These are phyloP conservation scores for Tuber borchii DNA, from an alignment of 495 filamentous ascomycete species.

Conservation along the genomic window DNA sequence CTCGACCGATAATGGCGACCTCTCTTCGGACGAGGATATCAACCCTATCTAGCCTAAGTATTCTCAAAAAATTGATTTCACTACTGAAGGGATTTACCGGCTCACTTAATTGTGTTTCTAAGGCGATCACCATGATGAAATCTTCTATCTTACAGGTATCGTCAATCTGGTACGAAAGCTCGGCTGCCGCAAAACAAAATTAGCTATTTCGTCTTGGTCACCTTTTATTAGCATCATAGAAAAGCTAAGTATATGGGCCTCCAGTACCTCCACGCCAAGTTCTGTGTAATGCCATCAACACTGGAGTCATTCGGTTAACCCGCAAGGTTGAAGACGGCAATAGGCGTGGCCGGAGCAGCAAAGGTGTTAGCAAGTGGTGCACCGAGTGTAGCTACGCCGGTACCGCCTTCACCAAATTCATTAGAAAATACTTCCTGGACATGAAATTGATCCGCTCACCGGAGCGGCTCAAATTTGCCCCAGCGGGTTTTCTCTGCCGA, in stretches of 20 bases:
- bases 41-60: neutral
- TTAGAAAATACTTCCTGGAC: neutral
- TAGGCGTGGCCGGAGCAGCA: neutral
- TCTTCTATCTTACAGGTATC: neutral
- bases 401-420: too few species aligned
- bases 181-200: neutral
- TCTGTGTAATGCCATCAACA: neutral
- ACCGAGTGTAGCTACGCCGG: neutral
- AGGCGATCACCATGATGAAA: neutral
- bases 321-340: neutral
- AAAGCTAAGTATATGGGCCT: neutral
- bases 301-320: neutral
- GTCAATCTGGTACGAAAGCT: neutral
- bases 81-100: fast-evolving
- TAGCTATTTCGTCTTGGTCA: neutral
- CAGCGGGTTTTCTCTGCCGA: neutral
- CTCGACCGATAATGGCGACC: neutral
- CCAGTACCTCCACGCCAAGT: neutral
- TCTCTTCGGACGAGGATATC: neutral
- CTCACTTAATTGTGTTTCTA: neutral
- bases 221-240: fast-evolving
- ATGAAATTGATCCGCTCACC: neutral
- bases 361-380: neutral
- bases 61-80: fast-evolving
- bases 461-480: neutral